These are phyloP conservation scores for Cercis canadensis DNA, from an alignment of 306 rosid genomes.

Conservation along the genomic window DNA sequence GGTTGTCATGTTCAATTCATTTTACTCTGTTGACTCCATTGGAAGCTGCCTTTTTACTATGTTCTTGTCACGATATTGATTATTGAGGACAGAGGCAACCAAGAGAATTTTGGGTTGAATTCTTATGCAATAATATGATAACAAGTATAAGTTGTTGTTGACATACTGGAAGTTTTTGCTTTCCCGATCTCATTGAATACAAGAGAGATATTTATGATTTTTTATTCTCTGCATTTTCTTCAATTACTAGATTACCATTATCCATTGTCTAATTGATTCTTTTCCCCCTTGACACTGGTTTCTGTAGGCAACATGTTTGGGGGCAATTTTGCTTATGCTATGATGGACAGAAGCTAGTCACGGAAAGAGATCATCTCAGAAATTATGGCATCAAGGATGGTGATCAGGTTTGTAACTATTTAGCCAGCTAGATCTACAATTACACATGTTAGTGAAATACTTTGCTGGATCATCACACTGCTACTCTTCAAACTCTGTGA, in stretches of 20 bases:
- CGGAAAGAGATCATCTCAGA: constrained; percentile 56
- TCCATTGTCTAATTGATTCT: not conserved
- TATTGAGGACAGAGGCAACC: not conserved
- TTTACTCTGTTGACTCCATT: not conserved
- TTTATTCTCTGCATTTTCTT: constrained; percentile 9
- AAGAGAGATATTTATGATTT: not conserved
- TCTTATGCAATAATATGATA: not conserved
- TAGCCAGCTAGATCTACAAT: not conserved
- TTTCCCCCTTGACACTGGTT: constrained; percentile 26
- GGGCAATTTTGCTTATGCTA: constrained; percentile 85
- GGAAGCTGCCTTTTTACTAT: not conserved
- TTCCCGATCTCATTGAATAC: not conserved
- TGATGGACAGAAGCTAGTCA: constrained; percentile 65
- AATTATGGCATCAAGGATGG: constrained; percentile 77
- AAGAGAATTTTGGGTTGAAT: not conserved
- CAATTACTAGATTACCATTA: constrained; percentile 7
- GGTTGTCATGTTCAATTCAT: not conserved
- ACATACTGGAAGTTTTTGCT: not conserved
- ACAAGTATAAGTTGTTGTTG: not conserved
- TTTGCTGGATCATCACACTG: constrained; percentile 3
- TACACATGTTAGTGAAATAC: not conserved
- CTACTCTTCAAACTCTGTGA: not conserved
- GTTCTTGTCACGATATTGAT: not conserved
- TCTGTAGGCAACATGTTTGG: constrained; percentile 83
- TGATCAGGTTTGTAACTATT: constrained; percentile 68